These are phyloP conservation scores for Harringtonia lauricola DNA, from an alignment of 2,329 filamentous ascomycete species.

Conservation along the genomic window DNA sequence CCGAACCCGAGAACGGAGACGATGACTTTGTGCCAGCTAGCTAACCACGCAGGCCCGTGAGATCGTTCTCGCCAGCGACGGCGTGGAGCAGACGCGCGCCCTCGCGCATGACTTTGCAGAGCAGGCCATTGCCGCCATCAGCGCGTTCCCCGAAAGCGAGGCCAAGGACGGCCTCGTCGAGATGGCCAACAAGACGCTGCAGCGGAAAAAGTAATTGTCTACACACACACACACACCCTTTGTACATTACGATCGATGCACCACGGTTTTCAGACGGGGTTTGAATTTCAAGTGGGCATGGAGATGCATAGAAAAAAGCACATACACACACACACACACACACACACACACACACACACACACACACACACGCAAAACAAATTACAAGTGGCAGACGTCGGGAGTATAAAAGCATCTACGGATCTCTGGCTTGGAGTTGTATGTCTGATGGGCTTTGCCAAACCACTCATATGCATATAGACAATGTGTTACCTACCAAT, in stretches of 20 bases:
- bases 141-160: conserved; percentile 80
- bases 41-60: conserved; percentile 59
- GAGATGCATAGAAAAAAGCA: not conserved
- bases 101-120: conserved; percentile 86
- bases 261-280: too few relatives aligned
- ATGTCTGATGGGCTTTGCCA: too few relatives aligned
- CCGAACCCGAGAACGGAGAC: too few relatives aligned
- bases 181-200: conserved; percentile 88
- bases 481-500: too few relatives aligned
- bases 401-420: too few relatives aligned
- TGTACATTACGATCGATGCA: not conserved
- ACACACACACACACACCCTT: too few relatives aligned
- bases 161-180: conserved; percentile 85
- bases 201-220: conserved; percentile 75
- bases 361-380: too few relatives aligned
- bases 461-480: too few relatives aligned
- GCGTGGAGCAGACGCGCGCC: conserved; percentile 82
- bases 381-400: too few relatives aligned
- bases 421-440: too few relatives aligned
- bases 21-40: not conserved
- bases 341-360: too few relatives aligned
- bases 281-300: not conserved
- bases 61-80: conserved; percentile 71
- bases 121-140: conserved; percentile 76
- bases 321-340: not conserved